Evolutionary conservation across 257 asterid species (phyloP), one percentile per base, ranked within the genome.

Genomic region (Forsythia viridissima): DNA sequence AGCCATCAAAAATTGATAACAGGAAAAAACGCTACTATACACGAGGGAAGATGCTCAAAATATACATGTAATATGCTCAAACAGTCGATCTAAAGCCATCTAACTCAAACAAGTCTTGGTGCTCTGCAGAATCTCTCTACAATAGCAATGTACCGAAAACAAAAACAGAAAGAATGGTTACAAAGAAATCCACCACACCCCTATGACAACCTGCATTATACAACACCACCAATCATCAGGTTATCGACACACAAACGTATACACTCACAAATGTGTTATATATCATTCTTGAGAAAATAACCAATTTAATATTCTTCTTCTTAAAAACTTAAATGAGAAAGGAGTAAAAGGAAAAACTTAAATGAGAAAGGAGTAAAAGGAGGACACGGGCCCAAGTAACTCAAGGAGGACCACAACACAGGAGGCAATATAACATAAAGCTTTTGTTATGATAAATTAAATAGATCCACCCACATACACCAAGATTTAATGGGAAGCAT

Each of bases 151-250:
- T 76, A 77, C 91, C 42, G 42, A 85, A 87, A 80, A 86, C 84
- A 74, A 90, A 86, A 80, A 88, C 83, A 82, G 86, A 86, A 89
- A 88, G 88, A 91, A 91, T 84, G 81, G 85, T 83, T 75, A 85
- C 82, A n/a, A 87, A 68, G 61, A 80, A 34, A 82, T 87, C 88
- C 85, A 82, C 72, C 82, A 87, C 79, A 38, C 79, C 83, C 65
- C 80, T 78, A 8, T 66, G 76, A 41, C 84, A 83, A 24, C 96
- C 96, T 92, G 91, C 80, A 83, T 72, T 69, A 70, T 5, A 71
- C 30, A 52, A 77, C 68, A 52, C 15, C n/a, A 73, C 73, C 73
- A 6, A 46, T 30, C 48, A 55, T 85, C 83, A 83, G 80, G 66
- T 65, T 74, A 82, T 37, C 73, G 51, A 65, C n/a, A 68, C 40